Base-by-base conservation (phyloP, 2,329 filamentous ascomycete species). In the Nemania sp. region DNA sequence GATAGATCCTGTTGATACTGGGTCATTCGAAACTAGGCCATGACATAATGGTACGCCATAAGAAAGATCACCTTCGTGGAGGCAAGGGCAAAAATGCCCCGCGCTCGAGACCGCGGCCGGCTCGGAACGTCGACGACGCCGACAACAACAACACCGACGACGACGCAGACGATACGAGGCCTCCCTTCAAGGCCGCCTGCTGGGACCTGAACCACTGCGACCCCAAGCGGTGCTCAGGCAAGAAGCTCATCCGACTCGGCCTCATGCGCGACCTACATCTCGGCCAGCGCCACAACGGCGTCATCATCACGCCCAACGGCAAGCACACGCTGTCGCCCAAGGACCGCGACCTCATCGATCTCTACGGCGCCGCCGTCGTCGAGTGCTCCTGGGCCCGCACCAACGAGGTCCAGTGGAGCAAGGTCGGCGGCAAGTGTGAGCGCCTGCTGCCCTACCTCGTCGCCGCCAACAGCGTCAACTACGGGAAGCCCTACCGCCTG, bases 151-250 rank as follows among this genome's bases (percentile, higher is more conserved):
- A 35, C 13, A 13, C 34, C 7, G 13, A 7, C 34, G 34, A n/a
- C 11, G 35, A 39, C 25, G 17, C 68, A 68, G 67, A 75, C 65
- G 69, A 77, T 55, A 71, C 62, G 50, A 84, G 70, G 65, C 87
- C 78, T 40, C 72, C 79, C 20, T 97, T 93, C 84, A 96, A 96
- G 78, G 94, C 95, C 50, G 95, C 94, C 60, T 97, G 94, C 76
- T 99, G 95, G 95, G 95, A 99, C 73, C 83, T 99, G 35, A 94
- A 93, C 64, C 95, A 99, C 79, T 99, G 95, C 80, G 95, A 99
- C 73, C 92, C 94, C 9, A 98, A 97, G 77, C 84, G 94, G 69
- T 99, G 95, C 78, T 97, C 93, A 0, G 95, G 95, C 34, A 99
- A 99, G 80, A 88, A 91, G 65, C 84, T 99, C 35, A 97, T 99